Evolutionary conservation across 2,329 filamentous ascomycete species (phyloP), one percentile per base, ranked within the genome.

Genomic region (Dothideomycetes sp.): DNA sequence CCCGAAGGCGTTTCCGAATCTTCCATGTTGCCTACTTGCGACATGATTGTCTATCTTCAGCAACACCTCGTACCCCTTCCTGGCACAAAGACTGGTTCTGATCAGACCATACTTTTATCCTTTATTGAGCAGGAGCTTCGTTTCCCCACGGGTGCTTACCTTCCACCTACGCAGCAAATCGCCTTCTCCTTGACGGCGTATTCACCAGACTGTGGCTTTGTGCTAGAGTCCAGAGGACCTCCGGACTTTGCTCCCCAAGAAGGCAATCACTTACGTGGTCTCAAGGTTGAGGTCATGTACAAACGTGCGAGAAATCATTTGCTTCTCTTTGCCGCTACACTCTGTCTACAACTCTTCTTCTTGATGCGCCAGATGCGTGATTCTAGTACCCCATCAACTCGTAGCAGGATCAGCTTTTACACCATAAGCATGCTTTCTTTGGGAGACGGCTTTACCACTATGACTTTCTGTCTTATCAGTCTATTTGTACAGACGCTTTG

Each of bases 31-130:
- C 85, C 86, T 1, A 82, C 84, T 51, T 98, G 91, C 69, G 91
- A 98, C 61, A 86, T 86, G 54, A 67, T 98, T 35, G 66, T 94
- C 41, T 96, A 88, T 59, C 67, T 89, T 20, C 91, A 96, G 57
- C 71, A 89, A 28, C 72, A 82, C 47, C 75, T 77, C 2, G n/a
- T 55, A 52, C 47, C 49, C 19, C 33, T 43, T 5, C 43, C 47
- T 18, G 31, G 37, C 1, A 25, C 27, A 15, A 27, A 40, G 16
- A 28, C 37, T 13, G 37, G 37, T n/a, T 29, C 37, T 11, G 37
- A 33, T 12, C 37, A 40, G 20, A 45, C 51, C 8, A 33, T 52
- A 4, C 49, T 68, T 20, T 56, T 76, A 37, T 58, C 67, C 22
- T 66, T 65, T 51, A 67, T 79, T 13, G 77, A 81, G 49, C 56